Conservation (phyloP, 805 yeast species). For the Nakazawaea ambrosiae region DNA sequence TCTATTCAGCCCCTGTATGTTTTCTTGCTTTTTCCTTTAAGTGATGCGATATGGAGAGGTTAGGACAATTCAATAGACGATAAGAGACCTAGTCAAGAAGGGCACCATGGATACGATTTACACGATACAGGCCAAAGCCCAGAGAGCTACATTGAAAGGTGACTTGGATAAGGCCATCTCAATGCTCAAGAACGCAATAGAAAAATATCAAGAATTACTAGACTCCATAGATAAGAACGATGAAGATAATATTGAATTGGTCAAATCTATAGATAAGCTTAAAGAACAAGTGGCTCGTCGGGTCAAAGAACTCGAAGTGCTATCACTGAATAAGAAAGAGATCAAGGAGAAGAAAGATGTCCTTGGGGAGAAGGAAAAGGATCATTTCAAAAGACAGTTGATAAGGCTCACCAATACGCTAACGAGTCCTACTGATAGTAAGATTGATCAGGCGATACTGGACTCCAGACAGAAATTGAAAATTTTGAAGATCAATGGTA, state of each 20-base stretch:
- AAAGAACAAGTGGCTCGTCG: constrained; percentile 18
- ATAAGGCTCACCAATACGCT: background rate
- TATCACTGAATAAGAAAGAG: constrained; percentile 9
- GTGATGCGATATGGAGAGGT: too few relatives aligned
- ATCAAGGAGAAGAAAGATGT: constrained; percentile 2
- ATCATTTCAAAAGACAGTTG: background rate
- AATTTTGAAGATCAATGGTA: constrained; percentile 9
- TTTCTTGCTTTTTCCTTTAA: too few relatives aligned
- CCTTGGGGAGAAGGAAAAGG: background rate
- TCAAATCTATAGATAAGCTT: constrained; percentile 16
- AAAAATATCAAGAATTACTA: constrained; percentile 20
- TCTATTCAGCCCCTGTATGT: too few relatives aligned
- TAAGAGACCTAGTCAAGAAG: too few relatives aligned
- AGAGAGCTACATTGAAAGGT: constrained; percentile 34
- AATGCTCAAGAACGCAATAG: constrained; percentile 30
- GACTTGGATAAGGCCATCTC: constrained; percentile 34
- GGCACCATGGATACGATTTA: constrained; percentile 30
- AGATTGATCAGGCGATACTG: constrained; percentile 1
- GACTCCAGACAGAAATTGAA: constrained; percentile 5
- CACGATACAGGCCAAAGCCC: constrained; percentile 46
- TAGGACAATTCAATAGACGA: too few relatives aligned
- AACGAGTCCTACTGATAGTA: background rate
- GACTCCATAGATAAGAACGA: constrained; percentile 9
- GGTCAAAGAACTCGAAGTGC: constrained; percentile 16
- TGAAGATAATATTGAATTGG: constrained; percentile 8